Evolutionary conservation across 75 land plant genomes (phyloP).

Genomic region (Ceratopteris richardii): DNA sequence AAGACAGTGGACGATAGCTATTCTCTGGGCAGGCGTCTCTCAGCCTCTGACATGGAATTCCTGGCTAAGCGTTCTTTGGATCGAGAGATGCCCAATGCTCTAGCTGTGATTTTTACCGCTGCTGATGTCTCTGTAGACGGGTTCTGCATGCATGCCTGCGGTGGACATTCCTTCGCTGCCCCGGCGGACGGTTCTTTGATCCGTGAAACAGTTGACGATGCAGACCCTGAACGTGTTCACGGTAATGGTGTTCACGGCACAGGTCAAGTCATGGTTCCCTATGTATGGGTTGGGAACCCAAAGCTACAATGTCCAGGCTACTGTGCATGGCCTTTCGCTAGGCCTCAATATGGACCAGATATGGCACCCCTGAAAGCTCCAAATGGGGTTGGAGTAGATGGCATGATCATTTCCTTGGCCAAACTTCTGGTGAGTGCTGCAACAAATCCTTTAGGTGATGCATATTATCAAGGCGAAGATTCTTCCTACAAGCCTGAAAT

Average conservation of each 20-base stretch:
- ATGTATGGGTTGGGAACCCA: slow-evolving; percentile 27
- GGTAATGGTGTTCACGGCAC: too few species aligned
- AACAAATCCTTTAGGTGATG: slow-evolving; percentile 65
- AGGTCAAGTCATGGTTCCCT: not conserved
- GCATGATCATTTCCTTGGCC: slow-evolving; percentile 70
- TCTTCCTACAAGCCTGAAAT: slow-evolving; percentile 55
- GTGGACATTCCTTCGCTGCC: not conserved
- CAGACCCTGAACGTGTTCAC: not conserved
- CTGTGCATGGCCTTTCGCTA: slow-evolving; percentile 26
- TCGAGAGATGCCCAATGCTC: slow-evolving; percentile 19
- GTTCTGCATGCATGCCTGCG: slow-evolving; percentile 41
- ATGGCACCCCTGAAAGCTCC: slow-evolving; percentile 11
- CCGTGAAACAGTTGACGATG: too few species aligned
- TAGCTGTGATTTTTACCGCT: slow-evolving; percentile 62
- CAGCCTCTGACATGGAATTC: slow-evolving; percentile 22
- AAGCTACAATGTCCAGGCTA: slow-evolving; percentile 11
- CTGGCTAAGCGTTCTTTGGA: slow-evolving; percentile 19
- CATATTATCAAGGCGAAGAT: slow-evolving; percentile 70
- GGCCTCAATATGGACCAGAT: slow-evolving; percentile 5
- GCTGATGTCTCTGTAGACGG: slow-evolving; percentile 55
- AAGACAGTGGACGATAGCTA: slow-evolving; percentile 34
- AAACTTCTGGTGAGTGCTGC: slow-evolving; percentile 64
- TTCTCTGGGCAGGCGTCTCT: slow-evolving; percentile 44
- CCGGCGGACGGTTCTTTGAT: not conserved
- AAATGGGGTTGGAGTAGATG: slow-evolving; percentile 52